These are phyloP conservation scores for Kodamaea leandrae DNA, from an alignment of 805 yeast genomes.

Conservation along the genomic window DNA sequence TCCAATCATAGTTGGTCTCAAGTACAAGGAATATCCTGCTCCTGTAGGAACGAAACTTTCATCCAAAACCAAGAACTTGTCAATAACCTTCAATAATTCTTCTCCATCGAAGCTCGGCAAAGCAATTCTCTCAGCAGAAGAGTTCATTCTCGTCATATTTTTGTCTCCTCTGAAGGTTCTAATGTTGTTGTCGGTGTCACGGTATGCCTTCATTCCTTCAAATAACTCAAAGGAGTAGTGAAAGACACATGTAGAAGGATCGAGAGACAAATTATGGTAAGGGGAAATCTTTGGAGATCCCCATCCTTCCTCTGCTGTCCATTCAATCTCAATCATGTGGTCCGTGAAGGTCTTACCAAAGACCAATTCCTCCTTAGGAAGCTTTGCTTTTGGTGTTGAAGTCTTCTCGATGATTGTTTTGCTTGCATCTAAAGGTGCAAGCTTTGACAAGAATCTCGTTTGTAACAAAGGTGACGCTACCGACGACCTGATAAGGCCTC, in stretches of 20 bases:
- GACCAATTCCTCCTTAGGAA: conserved; percentile 39
- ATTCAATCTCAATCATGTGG: conserved; percentile 85
- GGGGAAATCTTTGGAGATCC: conserved; percentile 84
- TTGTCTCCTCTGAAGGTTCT: conserved; percentile 88
- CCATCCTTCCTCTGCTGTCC: conserved; percentile 83
- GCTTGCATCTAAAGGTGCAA: conserved; percentile 37
- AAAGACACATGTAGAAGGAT: conserved; percentile 87
- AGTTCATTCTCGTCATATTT: conserved; percentile 90
- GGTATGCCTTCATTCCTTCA: conserved; percentile 94
- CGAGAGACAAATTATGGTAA: conserved; percentile 69
- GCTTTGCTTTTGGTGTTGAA: conserved; percentile 32
- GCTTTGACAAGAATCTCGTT: not conserved
- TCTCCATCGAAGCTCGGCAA: conserved; percentile 83
- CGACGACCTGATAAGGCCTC: not conserved
- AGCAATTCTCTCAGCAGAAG: conserved; percentile 83
- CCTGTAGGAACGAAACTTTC: conserved; percentile 77
- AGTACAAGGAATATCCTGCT: conserved; percentile 85
- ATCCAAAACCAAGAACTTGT: conserved; percentile 73
- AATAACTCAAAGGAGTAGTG: conserved; percentile 95
- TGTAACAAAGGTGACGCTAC: conserved; percentile 6
- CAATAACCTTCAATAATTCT: conserved; percentile 71
- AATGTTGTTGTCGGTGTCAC: conserved; percentile 46
- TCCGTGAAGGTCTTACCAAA: conserved; percentile 64
- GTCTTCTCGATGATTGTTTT: conserved; percentile 37
- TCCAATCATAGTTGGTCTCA: conserved; percentile 95